These are phyloP conservation scores for Puccinia horiana DNA, from an alignment of 1,284 basidiomycete species.

Conservation along the genomic window DNA sequence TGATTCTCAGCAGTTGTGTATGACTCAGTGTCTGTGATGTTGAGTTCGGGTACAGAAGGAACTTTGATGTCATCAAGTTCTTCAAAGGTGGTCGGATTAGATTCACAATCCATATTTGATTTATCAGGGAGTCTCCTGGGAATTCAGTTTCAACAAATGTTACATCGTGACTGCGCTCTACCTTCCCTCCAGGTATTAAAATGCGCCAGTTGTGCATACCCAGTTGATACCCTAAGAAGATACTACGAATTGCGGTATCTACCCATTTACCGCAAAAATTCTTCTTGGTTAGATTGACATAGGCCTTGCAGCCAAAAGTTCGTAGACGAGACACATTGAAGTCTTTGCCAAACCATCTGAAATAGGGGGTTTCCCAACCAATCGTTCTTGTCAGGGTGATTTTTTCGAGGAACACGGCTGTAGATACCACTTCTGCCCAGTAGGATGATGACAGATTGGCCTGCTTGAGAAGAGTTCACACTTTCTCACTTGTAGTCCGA, in stretches of 20 bases:
- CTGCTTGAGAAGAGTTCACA: neutral
- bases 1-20: too few species aligned
- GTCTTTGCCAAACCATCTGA: neutral
- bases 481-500: neutral
- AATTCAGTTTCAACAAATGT: neutral
- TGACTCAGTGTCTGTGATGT: too few species aligned
- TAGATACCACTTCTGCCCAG: neutral
- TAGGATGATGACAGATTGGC: neutral
- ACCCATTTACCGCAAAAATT: neutral
- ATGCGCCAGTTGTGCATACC: neutral
- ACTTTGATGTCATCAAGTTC: too few species aligned
- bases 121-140: neutral
- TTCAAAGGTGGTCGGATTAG: too few species aligned
- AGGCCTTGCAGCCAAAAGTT: neutral
- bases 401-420: neutral
- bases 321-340: neutral
- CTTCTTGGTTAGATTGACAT: neutral
- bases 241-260: neutral
- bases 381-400: neutral
- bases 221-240: neutral
- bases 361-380: neutral
- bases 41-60: too few species aligned
- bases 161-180: neutral
- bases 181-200: neutral
- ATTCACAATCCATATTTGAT: too few species aligned